phyloP scores from a whole-genome alignment of 148 eudicot genomes.

The Silene uniflora region DNA sequence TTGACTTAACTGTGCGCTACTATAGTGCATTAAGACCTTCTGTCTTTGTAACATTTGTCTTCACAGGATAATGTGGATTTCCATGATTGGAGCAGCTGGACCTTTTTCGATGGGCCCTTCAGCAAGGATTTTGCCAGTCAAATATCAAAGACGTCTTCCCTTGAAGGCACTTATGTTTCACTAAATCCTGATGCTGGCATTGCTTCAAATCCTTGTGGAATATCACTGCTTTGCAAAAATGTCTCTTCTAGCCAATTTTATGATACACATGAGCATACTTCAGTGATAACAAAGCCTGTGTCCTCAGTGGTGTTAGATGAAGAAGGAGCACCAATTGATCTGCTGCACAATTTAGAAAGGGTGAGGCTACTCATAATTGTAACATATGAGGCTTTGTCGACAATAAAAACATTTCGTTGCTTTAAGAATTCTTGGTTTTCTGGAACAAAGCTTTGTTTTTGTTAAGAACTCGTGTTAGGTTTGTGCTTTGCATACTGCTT shows the following conservation, averaged over 20 bases:
- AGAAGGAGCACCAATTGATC: conserved; percentile 32
- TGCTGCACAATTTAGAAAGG: conserved; percentile 27
- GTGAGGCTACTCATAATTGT: conserved; percentile 22
- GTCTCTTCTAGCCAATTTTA: conserved; percentile 19
- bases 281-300: conserved; percentile 13
- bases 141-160: conserved; percentile 26
- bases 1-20: neutral
- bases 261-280: conserved; percentile 26
- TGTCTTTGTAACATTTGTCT: conserved; percentile 14
- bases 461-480: neutral
- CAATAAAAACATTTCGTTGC: neutral
- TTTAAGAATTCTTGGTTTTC: conserved; percentile 8
- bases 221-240: conserved; percentile 31
- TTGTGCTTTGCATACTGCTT: conserved; percentile 3
- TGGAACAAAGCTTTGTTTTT: no score
- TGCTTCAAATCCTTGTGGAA: conserved; percentile 20
- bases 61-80: conserved; percentile 44
- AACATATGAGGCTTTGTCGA: neutral
- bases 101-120: conserved; percentile 42
- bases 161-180: conserved; percentile 33
- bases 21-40: neutral
- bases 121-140: conserved; percentile 22
- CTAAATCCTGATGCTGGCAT: conserved; percentile 36
- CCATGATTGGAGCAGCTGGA: conserved; percentile 77
- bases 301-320: conserved; percentile 31